Evolutionary conservation across 148 eudicot genomes (phyloP).

Genomic region (Rhododendron griersonianum): DNA sequence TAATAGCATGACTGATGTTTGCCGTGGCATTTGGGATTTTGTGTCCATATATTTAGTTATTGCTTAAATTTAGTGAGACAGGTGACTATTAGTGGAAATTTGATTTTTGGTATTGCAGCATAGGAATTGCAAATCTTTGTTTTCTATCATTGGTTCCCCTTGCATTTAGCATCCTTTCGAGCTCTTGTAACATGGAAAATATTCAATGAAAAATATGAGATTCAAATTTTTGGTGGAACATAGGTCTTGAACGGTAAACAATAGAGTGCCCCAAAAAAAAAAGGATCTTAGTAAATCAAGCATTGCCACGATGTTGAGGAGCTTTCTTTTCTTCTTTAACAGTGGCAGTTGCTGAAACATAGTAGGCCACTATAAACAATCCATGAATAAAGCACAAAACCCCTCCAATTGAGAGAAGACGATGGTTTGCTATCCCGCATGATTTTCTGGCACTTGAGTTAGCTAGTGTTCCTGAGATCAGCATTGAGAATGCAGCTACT

Average conservation of each 20-base stretch:
- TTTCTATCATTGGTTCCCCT: background rate
- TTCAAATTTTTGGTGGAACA: background rate
- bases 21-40: background rate
- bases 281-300: background rate
- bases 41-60: background rate
- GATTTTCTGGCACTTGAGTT: slow-evolving; percentile 44
- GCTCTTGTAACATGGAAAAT: background rate
- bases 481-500: slow-evolving; percentile 55
- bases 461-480: slow-evolving; percentile 36
- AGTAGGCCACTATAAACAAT: slow-evolving; percentile 44
- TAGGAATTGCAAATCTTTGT: background rate
- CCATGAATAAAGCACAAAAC: slow-evolving; percentile 59
- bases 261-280: background rate
- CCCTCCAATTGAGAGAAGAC: slow-evolving; percentile 47
- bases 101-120: background rate
- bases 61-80: background rate
- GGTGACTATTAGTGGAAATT: background rate
- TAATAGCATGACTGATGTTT: background rate
- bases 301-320: slow-evolving; percentile 14
- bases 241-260: background rate
- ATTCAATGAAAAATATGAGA: background rate
- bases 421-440: slow-evolving; percentile 47
- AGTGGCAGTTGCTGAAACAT: slow-evolving; percentile 39
- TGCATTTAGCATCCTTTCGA: background rate
- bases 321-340: slow-evolving; percentile 15